A percentile compares a stretch with the other conserved stretches of the same genome.
These are phyloP conservation scores for Cordyceps fumosorosea DNA, from an alignment of 2,329 filamentous ascomycete genomes.

Conservation along the genomic window DNA sequence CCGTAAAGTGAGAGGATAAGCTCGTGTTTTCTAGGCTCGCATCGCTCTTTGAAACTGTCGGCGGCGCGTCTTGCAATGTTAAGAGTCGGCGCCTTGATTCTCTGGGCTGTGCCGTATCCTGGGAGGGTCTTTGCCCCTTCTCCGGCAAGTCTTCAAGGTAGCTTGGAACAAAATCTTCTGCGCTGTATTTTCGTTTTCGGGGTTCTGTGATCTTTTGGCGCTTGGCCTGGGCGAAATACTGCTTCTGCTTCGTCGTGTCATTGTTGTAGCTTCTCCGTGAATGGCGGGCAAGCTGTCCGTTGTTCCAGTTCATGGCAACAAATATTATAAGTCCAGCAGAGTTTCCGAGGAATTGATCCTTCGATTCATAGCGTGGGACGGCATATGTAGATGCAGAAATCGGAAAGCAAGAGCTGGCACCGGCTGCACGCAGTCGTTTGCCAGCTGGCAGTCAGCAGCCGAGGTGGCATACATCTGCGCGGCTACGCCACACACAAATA, in stretches of 20 bases:
- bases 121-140: not conserved
- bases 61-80: not conserved
- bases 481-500: not conserved
- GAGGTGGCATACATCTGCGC: not conserved
- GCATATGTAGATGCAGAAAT: slow-evolving; percentile 1
- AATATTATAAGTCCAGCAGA: not conserved
- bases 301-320: slow-evolving; percentile 36
- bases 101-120: not conserved
- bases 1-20: not conserved
- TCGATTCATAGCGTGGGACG: not conserved
- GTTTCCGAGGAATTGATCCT: not conserved
- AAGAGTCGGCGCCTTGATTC: not conserved
- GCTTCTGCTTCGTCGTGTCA: slow-evolving; percentile 29
- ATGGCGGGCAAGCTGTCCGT: slow-evolving; percentile 31
- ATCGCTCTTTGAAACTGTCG: not conserved
- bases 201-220: not conserved
- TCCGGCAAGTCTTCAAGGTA: slow-evolving; percentile 16
- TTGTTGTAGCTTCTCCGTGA: slow-evolving; percentile 27
- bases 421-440: not conserved
- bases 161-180: slow-evolving; percentile 22
- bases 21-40: not conserved
- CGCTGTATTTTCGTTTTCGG: not conserved
- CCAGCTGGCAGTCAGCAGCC: slow-evolving; percentile 2
- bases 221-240: slow-evolving; percentile 31
- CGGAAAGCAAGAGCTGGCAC: not conserved